Percentiles rank a stretch among this genome's conserved stretches.
These are phyloP conservation scores for Penicillium ucsense DNA, from an alignment of 495 filamentous ascomycete genomes.

Conservation along the genomic window DNA sequence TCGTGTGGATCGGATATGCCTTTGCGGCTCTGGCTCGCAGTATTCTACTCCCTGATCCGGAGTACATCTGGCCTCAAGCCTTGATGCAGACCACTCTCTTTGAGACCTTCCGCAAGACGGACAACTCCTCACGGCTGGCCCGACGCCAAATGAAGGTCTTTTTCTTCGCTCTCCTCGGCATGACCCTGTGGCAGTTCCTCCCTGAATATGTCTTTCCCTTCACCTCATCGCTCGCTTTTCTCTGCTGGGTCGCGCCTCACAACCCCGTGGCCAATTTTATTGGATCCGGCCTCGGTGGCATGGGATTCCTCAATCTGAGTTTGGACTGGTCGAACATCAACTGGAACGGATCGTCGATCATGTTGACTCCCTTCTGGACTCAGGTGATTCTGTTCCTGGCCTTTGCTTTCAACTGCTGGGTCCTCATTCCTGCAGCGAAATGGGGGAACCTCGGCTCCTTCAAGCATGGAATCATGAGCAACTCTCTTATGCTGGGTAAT, in stretches of 20 bases:
- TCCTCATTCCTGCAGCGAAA: conserved; percentile 45
- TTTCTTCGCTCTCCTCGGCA: conserved; percentile 38
- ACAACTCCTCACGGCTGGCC: conserved; percentile 37
- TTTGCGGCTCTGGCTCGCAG: conserved; percentile 46
- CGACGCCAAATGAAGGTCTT: conserved; percentile 46
- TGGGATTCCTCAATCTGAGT: conserved; percentile 48
- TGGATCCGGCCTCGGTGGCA: conserved; percentile 45
- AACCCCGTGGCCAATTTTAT: conserved; percentile 49
- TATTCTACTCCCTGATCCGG: conserved; percentile 44
- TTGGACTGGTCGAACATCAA: conserved; percentile 51
- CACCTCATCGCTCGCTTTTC: conserved; percentile 45
- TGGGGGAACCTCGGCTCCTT: conserved; percentile 43
- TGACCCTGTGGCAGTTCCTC: conserved; percentile 49
- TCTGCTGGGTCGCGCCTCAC: conserved; percentile 52
- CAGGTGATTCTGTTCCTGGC: conserved; percentile 43
- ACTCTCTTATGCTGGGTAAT: conserved; percentile 39
- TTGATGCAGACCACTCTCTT: conserved; percentile 47
- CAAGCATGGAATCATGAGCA: conserved; percentile 44
- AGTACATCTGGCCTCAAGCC: conserved; percentile 41
- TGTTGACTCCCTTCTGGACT: conserved; percentile 47
- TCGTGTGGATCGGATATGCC: conserved; percentile 45
- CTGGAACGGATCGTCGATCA: conserved; percentile 38
- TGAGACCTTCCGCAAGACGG: conserved; percentile 43
- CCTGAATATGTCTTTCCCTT: conserved; percentile 50
- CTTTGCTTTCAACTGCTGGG: conserved; percentile 46